Conservation (phyloP, 169 alveolate genomes). For the Besnoitia besnoiti region DNA sequence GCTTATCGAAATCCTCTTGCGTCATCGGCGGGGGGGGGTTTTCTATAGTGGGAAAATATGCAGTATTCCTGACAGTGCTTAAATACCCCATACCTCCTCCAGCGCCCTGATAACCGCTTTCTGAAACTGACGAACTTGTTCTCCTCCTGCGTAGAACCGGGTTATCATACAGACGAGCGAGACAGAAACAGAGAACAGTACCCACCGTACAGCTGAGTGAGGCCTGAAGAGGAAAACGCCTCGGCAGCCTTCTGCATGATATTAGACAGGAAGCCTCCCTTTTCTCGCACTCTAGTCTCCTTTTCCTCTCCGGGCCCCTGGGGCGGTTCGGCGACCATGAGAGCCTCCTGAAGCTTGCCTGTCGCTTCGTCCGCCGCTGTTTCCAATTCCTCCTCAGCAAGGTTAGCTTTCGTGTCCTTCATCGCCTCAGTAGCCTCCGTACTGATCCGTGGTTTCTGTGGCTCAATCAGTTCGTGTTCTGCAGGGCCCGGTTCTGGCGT, state of each 20-base stretch:
- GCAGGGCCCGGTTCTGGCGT: background rate
- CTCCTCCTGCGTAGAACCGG: background rate
- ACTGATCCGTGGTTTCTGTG: background rate
- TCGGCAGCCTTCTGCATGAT: slow-evolving; percentile 34
- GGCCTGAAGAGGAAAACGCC: slow-evolving; percentile 28
- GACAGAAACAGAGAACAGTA: background rate
- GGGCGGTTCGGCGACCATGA: background rate
- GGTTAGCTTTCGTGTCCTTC: background rate
- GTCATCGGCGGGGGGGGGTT: slow-evolving; percentile 13
- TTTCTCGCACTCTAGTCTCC: slow-evolving; percentile 39
- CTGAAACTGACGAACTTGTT: slow-evolving; percentile 26
- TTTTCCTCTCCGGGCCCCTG: slow-evolving; percentile 49
- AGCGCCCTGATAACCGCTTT: background rate
- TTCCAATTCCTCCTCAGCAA: background rate
- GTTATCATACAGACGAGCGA: background rate
- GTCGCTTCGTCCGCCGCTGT: slow-evolving; percentile 31
- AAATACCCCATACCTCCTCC: background rate
- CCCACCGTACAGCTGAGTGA: slow-evolving; percentile 29
- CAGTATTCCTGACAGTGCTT: no score
- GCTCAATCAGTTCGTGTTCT: background rate
- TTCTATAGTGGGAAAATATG: no score
- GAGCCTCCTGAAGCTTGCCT: slow-evolving; percentile 7
- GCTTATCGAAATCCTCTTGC: background rate
- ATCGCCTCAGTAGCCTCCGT: background rate
- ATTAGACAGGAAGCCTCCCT: slow-evolving; percentile 40